Evolutionary conservation across 1,139 yeast species (phyloP).

Genomic region (Chernovozyma aurita): DNA sequence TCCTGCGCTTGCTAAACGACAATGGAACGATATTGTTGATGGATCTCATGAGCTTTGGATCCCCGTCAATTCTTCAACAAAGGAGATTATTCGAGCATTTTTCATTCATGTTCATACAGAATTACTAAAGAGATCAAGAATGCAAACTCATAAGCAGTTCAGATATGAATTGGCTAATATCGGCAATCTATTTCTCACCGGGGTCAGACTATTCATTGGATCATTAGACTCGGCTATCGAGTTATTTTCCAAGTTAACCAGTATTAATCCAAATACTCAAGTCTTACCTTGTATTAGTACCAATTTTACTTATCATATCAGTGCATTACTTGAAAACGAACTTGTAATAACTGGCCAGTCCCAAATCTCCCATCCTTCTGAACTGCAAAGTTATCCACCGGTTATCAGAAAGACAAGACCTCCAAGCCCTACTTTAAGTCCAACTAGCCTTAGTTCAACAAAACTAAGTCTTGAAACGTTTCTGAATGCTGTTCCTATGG

Average conservation of each 20-base stretch:
- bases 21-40: slow-evolving; percentile 78
- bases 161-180: slow-evolving; percentile 75
- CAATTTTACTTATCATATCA: slow-evolving; percentile 80
- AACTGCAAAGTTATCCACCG: slow-evolving; percentile 25
- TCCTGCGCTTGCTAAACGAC: slow-evolving; percentile 50
- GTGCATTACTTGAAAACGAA: slow-evolving; percentile 71
- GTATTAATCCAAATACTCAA: slow-evolving; percentile 49
- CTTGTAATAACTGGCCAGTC: slow-evolving; percentile 86
- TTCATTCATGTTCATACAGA: slow-evolving; percentile 77
- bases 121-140: slow-evolving; percentile 62
- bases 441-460: background rate
- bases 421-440: slow-evolving; percentile 22
- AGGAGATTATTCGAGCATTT: slow-evolving; percentile 74
- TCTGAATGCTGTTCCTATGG: background rate
- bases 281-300: slow-evolving; percentile 84
- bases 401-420: slow-evolving; percentile 37
- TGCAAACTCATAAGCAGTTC: slow-evolving; percentile 44
- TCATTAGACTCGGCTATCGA: slow-evolving; percentile 83
- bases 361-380: slow-evolving; percentile 83
- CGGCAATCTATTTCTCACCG: slow-evolving; percentile 82
- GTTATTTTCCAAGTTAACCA: slow-evolving; percentile 61
- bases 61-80: slow-evolving; percentile 54
- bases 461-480: background rate
- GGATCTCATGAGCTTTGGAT: slow-evolving; percentile 75
- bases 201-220: slow-evolving; percentile 77